These are phyloP conservation scores for Kluyveromyces starmeri DNA, from an alignment of 805 yeast genomes.

Conservation along the genomic window DNA sequence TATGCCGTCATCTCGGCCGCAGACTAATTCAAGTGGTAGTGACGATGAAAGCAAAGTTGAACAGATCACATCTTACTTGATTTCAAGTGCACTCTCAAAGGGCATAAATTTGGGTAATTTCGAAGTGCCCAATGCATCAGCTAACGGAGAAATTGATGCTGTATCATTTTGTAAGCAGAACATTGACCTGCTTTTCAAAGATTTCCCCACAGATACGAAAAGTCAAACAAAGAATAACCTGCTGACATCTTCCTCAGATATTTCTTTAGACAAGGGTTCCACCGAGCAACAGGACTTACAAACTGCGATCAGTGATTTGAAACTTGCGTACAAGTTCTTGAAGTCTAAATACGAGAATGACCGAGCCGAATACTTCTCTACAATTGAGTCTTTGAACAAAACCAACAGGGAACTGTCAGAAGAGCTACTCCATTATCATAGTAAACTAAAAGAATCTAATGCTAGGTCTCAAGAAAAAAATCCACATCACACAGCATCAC, in stretches of 20 bases:
- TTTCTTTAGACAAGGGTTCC: background rate
- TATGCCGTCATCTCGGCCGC: background rate
- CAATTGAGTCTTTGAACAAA: conserved; percentile 44
- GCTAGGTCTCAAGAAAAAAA: conserved; percentile 20
- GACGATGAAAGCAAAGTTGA: conserved; percentile 10
- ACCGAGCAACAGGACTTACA: conserved; percentile 27
- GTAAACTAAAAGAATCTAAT: conserved; percentile 25
- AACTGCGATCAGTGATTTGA: conserved; percentile 59
- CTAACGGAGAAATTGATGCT: conserved; percentile 12
- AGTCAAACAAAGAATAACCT: no score
- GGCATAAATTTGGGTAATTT: conserved; percentile 22
- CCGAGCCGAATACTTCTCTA: conserved; percentile 43
- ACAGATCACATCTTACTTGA: conserved; percentile 24
- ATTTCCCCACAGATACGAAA: no score
- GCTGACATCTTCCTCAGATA: no score
- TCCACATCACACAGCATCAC: conserved; percentile 11
- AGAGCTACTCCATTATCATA: conserved; percentile 35
- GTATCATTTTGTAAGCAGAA: conserved; percentile 23
- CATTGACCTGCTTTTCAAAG: conserved; percentile 18
- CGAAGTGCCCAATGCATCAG: background rate
- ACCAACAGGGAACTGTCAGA: conserved; percentile 45
- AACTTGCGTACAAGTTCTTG: conserved; percentile 62
- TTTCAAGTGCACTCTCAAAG: conserved; percentile 23
- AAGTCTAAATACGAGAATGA: conserved; percentile 62
- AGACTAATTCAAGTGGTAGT: background rate